A percentile compares a stretch with the other conserved stretches of the same genome.
phyloP scores from a whole-genome alignment of 176 grass and related monocot genomes.

The Stipa capillata region DNA sequence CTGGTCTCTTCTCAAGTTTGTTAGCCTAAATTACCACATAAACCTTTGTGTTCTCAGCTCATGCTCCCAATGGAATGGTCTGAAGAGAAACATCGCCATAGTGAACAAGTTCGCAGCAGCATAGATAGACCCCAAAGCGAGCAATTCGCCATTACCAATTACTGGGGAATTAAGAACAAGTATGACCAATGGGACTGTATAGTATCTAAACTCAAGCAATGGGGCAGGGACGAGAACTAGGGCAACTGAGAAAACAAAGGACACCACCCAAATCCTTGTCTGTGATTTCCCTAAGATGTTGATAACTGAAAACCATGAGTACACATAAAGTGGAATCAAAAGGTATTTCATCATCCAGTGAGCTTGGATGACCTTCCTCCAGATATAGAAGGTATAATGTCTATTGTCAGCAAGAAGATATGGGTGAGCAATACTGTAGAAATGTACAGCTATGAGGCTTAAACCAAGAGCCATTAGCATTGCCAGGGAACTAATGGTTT shows the following conservation, averaged over 20 bases:
- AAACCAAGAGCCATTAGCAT: constrained; percentile 34
- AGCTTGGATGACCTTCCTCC: constrained; percentile 79
- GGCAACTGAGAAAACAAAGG: constrained; percentile 54
- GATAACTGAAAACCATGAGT: constrained; percentile 82
- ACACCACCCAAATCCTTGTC: constrained; percentile 65
- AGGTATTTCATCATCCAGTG: constrained; percentile 85
- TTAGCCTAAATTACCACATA: constrained; percentile 70
- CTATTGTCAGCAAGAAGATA: constrained; percentile 96
- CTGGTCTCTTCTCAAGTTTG: not conserved
- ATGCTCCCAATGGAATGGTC: constrained; percentile 76
- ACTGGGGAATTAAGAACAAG: too few species aligned
- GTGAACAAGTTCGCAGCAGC: not conserved
- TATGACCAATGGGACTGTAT: not conserved
- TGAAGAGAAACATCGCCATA: constrained; percentile 18
- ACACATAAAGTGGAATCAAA: constrained; percentile 74
- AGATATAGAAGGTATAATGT: constrained; percentile 95
- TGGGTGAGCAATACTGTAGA: constrained; percentile 89
- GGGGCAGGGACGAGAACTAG: constrained; percentile 79
- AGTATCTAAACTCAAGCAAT: constrained; percentile 93
- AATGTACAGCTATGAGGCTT: constrained; percentile 42
- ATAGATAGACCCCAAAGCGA: too few species aligned
- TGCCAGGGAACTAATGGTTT: constrained; percentile 34
- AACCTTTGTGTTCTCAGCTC: constrained; percentile 72
- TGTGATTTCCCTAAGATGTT: constrained; percentile 62
- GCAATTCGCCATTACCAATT: too few species aligned